Conservation (phyloP, 2,329 filamentous ascomycete genomes). For the Calonectria honghensis region DNA sequence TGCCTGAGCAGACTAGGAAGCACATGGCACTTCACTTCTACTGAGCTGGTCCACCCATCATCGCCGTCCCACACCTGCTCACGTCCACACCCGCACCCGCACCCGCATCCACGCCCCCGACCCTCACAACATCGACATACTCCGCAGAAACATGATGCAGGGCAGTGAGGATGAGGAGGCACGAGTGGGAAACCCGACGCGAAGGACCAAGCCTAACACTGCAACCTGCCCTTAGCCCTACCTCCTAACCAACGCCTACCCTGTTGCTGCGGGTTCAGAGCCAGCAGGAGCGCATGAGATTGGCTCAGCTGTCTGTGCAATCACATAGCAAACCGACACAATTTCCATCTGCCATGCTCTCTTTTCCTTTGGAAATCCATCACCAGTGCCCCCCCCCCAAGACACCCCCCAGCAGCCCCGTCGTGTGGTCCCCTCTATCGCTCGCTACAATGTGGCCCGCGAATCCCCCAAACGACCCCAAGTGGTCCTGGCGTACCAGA, state of each 20-base stretch:
- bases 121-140: slow-evolving; percentile 3
- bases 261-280: slow-evolving; percentile 2
- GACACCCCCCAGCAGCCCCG: slow-evolving; percentile 14
- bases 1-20: not conserved
- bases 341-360: not conserved
- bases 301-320: slow-evolving; percentile 2
- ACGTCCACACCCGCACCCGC: not conserved
- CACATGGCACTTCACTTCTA: slow-evolving; percentile 24
- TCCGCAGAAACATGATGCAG: slow-evolving; percentile 33
- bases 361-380: not conserved
- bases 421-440: not conserved
- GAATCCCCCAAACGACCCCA: slow-evolving; percentile 13
- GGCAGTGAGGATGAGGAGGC: not conserved
- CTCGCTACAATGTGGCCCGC: slow-evolving; percentile 20
- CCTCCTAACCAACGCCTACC: slow-evolving; percentile 16
- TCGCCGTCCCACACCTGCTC: not conserved
- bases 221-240: slow-evolving; percentile 29
- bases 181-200: slow-evolving; percentile 4
- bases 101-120: not conserved
- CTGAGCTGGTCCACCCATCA: not conserved
- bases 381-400: not conserved
- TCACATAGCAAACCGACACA: not conserved
- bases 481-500: slow-evolving; percentile 25
- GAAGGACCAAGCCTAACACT: slow-evolving; percentile 28
- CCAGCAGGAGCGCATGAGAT: not conserved